Evolutionary conservation across 768 basidiomycete species (phyloP), one percentile per base, ranked within the genome.

Genomic region (Suillus tomentosus): DNA sequence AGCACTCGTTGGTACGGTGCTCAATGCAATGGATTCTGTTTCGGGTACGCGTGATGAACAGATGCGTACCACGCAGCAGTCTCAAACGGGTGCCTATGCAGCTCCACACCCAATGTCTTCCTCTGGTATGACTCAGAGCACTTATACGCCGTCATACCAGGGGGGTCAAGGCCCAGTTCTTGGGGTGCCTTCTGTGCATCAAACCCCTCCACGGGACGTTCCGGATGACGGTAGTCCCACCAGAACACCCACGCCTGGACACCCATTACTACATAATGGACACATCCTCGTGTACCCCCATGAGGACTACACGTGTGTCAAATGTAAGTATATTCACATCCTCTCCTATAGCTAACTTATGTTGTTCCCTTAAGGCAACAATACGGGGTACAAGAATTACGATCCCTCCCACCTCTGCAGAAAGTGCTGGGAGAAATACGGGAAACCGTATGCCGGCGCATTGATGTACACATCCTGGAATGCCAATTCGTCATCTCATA

Each of bases 401-500:
- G 90, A 93, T 72, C 89, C 90, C 0, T 71, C 79, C 1, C 78
- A 85, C 62, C 89, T 91, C 7, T 93, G 92, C 70, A 79, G 80
- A 64, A 84, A 83, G 62, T 94, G 93, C 77, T 94, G 92, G 92
- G 77, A 81, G 7, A 87, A 86, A 67, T 88, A 88, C 74, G 81
- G 82, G 0, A 86, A 83, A 67, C 79, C 82, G 0, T 94, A 87
- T 73, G 70, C 79, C 0, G 89, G 89, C 3, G 83, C 89, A 5
- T 75, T 92, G 17, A 78, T 81, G 0, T 87, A 86, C 69, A 81
- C 84, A 60, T 67, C 80, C 13, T 82, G 84, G 79, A 43, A 27
- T 31, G 24, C 31, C 22, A 37, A 62, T 71, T 62, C 74, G 0
- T 62, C 75, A 2, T 66, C 72, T 0, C 61, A 53, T 3, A 61